Base-by-base conservation (phyloP, 148 eudicot genomes). In the Fallopia convolvulus region DNA sequence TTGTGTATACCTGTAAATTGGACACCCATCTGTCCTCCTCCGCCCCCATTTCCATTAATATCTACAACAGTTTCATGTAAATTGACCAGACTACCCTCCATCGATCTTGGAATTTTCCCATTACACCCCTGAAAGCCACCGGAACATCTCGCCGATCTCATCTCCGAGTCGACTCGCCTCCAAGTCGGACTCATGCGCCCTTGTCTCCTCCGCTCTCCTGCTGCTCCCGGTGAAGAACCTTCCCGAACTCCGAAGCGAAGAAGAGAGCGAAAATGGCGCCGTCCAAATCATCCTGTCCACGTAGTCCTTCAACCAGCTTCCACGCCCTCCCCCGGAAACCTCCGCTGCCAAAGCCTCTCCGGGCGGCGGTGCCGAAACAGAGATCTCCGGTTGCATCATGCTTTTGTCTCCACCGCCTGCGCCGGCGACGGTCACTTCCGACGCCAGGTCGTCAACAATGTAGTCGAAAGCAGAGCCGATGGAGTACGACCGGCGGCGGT, bases 191-290 rank as follows among this genome's bases (percentile, higher is more conserved):
- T 87, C 91, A 2, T 74, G 71, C 20, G 14, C 47, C 68, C 79
- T 81, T 0, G 75, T 77, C 52, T 32, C n/a, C 33, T 85, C 87
- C 68, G 74, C 86, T 74, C 96, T 88, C 55, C 96, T 82, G 80
- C 95, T 86, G 81, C 97, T 92, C 0, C 97, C 97, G 0, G 87
- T 83, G 71, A 90, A 90, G 36, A 86, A 85, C 79, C 97, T 87
- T 2, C 93, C 97, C 4, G 99, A 94, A 73, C 87, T 75, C 30
- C 99, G 86, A 58, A 92, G 85, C 55, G 99, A 94, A 30, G 86
- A 74, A 0, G 84, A 87, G 26, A 89, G 40, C 21, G 72, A 11
- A 72, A 81, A 70, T 4, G 92, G 83, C 0, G 82, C 77, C 33
- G 80, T 52, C 75, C 72, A 42, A 0, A 41, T 70, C 47, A 88